phyloP scores from a whole-genome alignment of 805 yeast genomes.

The Yarrowia bubula region DNA sequence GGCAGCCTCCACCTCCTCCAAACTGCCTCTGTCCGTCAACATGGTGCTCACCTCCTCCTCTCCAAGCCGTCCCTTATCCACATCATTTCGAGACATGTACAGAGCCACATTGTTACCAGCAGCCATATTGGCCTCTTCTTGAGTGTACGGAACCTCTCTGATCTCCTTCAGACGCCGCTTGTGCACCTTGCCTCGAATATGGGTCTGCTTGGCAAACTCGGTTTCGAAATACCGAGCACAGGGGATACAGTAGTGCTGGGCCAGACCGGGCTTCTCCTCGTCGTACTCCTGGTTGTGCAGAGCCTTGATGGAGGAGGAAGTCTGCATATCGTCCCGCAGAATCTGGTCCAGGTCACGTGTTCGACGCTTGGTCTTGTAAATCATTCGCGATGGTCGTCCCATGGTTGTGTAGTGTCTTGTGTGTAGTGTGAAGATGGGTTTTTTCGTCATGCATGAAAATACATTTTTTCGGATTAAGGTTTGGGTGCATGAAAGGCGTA shows the following conservation, averaged over 20 bases:
- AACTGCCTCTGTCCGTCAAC: constrained; percentile 41
- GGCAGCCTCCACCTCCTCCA: constrained; percentile 22
- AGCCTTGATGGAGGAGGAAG: constrained; percentile 58
- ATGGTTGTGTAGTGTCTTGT: constrained; percentile 48
- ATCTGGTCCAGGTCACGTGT: constrained; percentile 72
- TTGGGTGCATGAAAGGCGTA: not conserved
- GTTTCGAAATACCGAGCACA: constrained; percentile 91
- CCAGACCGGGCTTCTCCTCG: constrained; percentile 89
- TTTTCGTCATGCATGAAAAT: not conserved
- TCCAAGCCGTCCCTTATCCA: constrained; percentile 53
- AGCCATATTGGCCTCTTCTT: constrained; percentile 88
- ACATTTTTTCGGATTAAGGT: constrained; percentile 23
- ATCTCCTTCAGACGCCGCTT: constrained; percentile 80
- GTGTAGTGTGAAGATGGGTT: not conserved
- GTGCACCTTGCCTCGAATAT: constrained; percentile 73
- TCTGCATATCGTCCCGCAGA: constrained; percentile 63
- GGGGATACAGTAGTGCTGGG: constrained; percentile 90
- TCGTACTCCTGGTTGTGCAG: constrained; percentile 81
- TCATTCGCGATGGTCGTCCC: constrained; percentile 85
- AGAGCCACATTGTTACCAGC: constrained; percentile 71
- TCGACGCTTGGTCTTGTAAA: constrained; percentile 66
- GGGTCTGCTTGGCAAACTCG: constrained; percentile 67
- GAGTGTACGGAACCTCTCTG: constrained; percentile 77
- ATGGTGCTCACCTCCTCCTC: constrained; percentile 28
- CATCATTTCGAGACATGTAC: constrained; percentile 62